These are phyloP conservation scores for Linum tenue DNA, from an alignment of 345 rosid genomes.

Conservation along the genomic window DNA sequence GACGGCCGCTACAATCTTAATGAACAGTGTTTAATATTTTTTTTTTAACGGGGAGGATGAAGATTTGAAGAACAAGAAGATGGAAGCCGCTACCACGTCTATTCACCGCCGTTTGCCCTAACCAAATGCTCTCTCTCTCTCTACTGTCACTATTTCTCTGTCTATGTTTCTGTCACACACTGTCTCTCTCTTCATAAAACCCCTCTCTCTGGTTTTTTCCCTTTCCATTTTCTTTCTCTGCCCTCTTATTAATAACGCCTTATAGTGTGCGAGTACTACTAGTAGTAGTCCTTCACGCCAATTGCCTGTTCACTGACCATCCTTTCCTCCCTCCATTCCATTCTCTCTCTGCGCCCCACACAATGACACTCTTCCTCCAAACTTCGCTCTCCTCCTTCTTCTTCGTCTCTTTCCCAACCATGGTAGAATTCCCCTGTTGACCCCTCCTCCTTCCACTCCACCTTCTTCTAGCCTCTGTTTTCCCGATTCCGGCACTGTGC, in stretches of 20 bases:
- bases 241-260: too few species aligned
- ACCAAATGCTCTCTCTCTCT: conserved; percentile 13
- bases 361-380: conserved; percentile 9
- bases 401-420: conserved; percentile 5
- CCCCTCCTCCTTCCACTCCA: not conserved
- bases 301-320: conserved; percentile 45
- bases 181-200: conserved; percentile 49
- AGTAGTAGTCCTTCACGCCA: conserved; percentile 56
- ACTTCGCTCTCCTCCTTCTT: conserved; percentile 7
- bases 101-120: conserved; percentile 60
- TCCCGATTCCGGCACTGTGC: not conserved
- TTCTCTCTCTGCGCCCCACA: not conserved
- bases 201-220: conserved; percentile 37
- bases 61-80: too few species aligned
- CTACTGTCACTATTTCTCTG: conserved; percentile 6
- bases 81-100: conserved; percentile 36
- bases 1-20: too few species aligned
- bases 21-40: too few species aligned
- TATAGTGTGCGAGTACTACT: too few species aligned
- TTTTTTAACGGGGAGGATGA: too few species aligned
- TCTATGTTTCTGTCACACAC: not conserved
- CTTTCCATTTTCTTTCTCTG: too few species aligned
- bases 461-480: not conserved
- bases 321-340: conserved; percentile 29
- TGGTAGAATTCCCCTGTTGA: not conserved